Base-by-base conservation (phyloP, 2,329 filamentous ascomycete genomes). In the Sclerotinia spermophila region DNA sequence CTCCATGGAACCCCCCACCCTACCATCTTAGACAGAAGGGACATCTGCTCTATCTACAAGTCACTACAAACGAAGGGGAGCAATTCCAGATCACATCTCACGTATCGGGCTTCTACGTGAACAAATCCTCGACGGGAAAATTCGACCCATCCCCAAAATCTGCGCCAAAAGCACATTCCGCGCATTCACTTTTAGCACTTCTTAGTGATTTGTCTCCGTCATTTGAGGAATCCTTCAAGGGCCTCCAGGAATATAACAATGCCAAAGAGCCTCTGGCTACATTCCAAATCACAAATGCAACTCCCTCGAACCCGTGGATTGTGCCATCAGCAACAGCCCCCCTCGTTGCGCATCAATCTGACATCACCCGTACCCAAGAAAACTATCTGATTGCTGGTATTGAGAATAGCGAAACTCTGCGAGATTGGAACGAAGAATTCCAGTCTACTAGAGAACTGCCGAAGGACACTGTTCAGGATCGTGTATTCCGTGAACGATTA, bases 371-470 rank as follows among this genome's bases (percentile, higher is more conserved):
- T 69, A 92, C 94, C 33, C 96, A 99, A 82, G 96, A 99, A 84
- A 92, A 92, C 64, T 97, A 93, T 79, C 84, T 99, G 72, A 89
- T 98, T 72, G 88, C 92, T 30, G 96, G 96, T 42, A 90, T 94
- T 38, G 96, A 99, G 78, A 97, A 95, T 79, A 93, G 93, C 0
- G 96, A 99, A 79, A 97, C 94, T 6, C 84, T 99, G 73, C 89
- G 96, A 71, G 96, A 99, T 81, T 99, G 96, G 95, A 99, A 99
- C 77, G 96, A 99, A 81, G 96, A 99, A 79, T 97, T 99, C 79
- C 96, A 99, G 81, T 97, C 95, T 2, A 97, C 96, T 17, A 90
- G 93, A 77, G 96, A 99, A 81, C 86, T 99, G 74, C 94, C 95
- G 45, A 95, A 94, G 79, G 95, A 97, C 74, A 93, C 90, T 11